phyloP scores from a whole-genome alignment of 106 monocot genomes.

The Agapanthus africanus region DNA sequence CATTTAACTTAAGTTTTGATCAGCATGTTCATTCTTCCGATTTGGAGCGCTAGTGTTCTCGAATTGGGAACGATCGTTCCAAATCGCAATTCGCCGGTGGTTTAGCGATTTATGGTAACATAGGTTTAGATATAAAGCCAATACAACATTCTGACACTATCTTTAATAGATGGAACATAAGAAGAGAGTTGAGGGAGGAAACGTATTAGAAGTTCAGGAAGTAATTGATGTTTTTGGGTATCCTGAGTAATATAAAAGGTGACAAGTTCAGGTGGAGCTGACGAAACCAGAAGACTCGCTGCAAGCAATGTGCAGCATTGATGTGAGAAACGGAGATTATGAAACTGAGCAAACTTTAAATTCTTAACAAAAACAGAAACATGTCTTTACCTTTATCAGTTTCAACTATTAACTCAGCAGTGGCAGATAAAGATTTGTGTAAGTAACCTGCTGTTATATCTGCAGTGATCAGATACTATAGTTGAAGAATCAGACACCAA shows the following conservation, averaged over 20 bases:
- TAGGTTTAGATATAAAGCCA: neutral
- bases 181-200: neutral
- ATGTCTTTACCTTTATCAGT: slow-evolving; percentile 16
- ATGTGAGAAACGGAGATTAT: neutral
- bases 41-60: too few species aligned
- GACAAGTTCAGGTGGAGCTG: slow-evolving; percentile 20
- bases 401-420: slow-evolving; percentile 32
- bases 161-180: neutral
- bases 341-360: neutral
- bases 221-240: slow-evolving; percentile 47
- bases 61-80: too few species aligned
- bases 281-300: slow-evolving; percentile 14
- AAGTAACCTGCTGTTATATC: slow-evolving; percentile 27
- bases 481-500: slow-evolving; percentile 9
- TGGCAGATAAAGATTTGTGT: slow-evolving; percentile 28
- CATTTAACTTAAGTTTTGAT: too few species aligned
- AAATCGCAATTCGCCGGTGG: too few species aligned
- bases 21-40: too few species aligned
- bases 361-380: neutral
- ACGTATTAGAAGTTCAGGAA: slow-evolving; percentile 41
- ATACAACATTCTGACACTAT: neutral
- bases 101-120: too few species aligned
- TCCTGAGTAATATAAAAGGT: slow-evolving; percentile 42
- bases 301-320: neutral
- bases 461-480: slow-evolving; percentile 32